Conservation (phyloP, 1,139 yeast species). For the Suhomyces chickasaworum region DNA sequence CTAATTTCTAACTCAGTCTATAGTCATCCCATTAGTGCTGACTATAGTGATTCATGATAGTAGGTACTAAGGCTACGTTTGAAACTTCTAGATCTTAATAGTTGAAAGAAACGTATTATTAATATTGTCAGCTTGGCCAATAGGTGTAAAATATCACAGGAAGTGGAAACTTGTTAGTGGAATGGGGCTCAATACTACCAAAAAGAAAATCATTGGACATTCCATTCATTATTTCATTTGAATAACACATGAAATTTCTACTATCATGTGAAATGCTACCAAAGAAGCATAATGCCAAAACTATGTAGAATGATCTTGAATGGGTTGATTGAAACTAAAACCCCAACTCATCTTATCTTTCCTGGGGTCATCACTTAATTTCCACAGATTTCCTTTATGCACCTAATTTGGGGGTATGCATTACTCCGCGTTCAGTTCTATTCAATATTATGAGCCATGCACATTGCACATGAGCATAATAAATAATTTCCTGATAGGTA, state of each 20-base stretch:
- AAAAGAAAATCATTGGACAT: not conserved
- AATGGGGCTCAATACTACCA: not conserved
- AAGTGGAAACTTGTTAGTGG: not conserved
- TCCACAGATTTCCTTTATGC: no score
- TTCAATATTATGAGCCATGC: no score
- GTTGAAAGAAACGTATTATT: not conserved
- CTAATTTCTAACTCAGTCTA: not conserved
- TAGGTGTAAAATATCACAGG: not conserved
- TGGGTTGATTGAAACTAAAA: no score
- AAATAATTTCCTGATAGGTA: no score
- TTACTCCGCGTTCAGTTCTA: no score
- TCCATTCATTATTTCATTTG: not conserved
- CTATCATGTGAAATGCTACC: not conserved
- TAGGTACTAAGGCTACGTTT: not conserved
- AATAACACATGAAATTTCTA: not conserved
- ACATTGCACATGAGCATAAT: no score
- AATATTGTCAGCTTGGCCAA: not conserved
- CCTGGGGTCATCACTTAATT: no score
- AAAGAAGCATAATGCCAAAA: no score
- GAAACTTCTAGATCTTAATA: not conserved
- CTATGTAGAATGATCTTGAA: no score
- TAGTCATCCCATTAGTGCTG: not conserved
- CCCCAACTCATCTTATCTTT: no score
- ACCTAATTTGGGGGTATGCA: no score
- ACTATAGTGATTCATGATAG: not conserved